A percentile compares a stretch with the other conserved stretches of the same genome.
phyloP scores from a whole-genome alignment of 306 rosid species.

The Prunus mume region DNA sequence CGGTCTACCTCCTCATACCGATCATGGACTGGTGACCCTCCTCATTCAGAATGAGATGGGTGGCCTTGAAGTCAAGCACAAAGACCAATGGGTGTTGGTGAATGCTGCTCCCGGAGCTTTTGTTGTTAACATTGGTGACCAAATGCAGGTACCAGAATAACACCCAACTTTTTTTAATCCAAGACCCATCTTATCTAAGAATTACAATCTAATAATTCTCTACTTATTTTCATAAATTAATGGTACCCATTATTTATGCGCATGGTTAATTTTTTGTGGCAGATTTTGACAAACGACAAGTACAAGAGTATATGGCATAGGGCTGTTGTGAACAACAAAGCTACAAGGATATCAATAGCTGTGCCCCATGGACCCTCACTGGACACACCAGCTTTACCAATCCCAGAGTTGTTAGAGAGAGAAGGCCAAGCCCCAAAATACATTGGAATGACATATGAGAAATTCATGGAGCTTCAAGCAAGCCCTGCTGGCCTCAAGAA shows the following conservation, averaged over 20 bases:
- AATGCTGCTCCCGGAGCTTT: neutral
- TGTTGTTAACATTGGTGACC: conserved; percentile 21
- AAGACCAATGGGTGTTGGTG: neutral
- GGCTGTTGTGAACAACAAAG: conserved; percentile 41
- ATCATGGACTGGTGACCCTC: neutral
- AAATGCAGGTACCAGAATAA: neutral
- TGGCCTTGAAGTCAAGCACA: conserved; percentile 11
- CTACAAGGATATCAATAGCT: conserved; percentile 50
- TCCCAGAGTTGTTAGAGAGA: conserved; percentile 33
- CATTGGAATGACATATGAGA: conserved; percentile 36
- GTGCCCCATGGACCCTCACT: conserved; percentile 43
- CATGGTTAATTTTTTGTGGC: neutral
- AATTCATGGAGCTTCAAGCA: conserved; percentile 43
- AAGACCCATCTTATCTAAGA: too few relatives aligned
- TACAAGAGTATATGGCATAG: conserved; percentile 52
- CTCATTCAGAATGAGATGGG: neutral
- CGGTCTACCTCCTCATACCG: conserved; percentile 1
- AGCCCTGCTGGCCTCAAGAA: conserved; percentile 30
- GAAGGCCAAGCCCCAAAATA: conserved; percentile 34
- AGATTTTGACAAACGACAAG: conserved; percentile 50
- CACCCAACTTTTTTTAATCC: too few relatives aligned
- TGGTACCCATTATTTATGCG: too few relatives aligned
- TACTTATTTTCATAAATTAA: too few relatives aligned
- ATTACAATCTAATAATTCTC: too few relatives aligned
- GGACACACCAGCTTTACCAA: conserved; percentile 45